Base-by-base conservation (phyloP, 169 alveolate genomes). In the Eimeria maxima region DNA sequence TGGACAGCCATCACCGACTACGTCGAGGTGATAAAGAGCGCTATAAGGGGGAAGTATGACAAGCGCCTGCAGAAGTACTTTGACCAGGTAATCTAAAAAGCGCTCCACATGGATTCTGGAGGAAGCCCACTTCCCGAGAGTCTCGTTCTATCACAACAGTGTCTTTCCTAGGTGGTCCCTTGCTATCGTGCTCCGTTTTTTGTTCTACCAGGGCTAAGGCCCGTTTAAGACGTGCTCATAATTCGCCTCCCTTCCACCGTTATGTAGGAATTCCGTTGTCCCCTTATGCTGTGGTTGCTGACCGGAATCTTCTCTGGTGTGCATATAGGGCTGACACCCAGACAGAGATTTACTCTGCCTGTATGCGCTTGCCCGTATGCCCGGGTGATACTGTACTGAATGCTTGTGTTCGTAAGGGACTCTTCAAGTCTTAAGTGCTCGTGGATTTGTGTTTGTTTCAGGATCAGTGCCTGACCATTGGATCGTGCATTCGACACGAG, bases 1-100 rank as follows among this genome's bases (percentile, higher is more conserved):
- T 99, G 99, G 99, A 98, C 99, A 81, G 98, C 99, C 99, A 98
- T 99, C 67, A 99, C 99, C 16, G 99, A 99, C 96, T 99, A 98
- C 95, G 99, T 99, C 60, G 99, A 99, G 74, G 98, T 98, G 95
- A 98, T 99, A 95, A 98, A 99, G 95, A 99, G 99, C 93, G 98
- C 99, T 14, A 98, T 99, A 73, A 97, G 98, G 89, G 99, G 99
- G 53, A 99, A 98, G 97, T 99, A 98, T 95, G 99, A 98, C 86
- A 97, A 98, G 78, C 98, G 98, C 91, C 96, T 98, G 67, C 99
- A 98, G 63, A 92, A 94, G 60, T 96, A 96, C 84, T 95, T 96
- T 83, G 97, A 96, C 22, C 97, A 96, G 60, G 96, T 94, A 16
- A 47, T 93, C 33, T 18, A 29, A 24, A 20, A 27, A 42, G n/a